Base-by-base conservation (phyloP, 192 early-diverging fungal species). In the Backusella westeae region DNA sequence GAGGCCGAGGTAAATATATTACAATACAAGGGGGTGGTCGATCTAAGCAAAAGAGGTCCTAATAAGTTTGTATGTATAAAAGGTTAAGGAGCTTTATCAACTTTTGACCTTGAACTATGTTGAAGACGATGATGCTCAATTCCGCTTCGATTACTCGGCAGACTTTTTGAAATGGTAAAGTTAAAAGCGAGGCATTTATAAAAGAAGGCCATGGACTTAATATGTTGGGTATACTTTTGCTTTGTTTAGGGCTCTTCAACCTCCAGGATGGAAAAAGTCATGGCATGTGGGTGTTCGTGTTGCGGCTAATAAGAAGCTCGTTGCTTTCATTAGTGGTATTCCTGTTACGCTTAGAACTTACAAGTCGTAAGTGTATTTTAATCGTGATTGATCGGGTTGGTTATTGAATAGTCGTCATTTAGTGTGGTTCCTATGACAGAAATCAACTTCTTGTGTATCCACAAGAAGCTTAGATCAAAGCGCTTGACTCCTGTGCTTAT, bases 361-460 rank as follows among this genome's bases (percentile, higher is more conserved):
- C 69, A 84, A 89, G 66, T 87, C 81, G 93, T 93, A 85, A 79
- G 89, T 79, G 12, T 4, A 19, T 34, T 34, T 56, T 26, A 63
- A 14, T 29, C 4, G 29, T 29, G n/a, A 6, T 32, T 19, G 46
- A 17, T 19, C 3, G 46, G 19, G 46, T 44, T 21, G 19, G 52
- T 36, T 41, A 19, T 49, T 36, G 52, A 41, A 67, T 14, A 6
- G 14, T 12, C 41, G 21, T 53, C 21, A 34, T 69, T 69, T 53
- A 88, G 87, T 74, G 80, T 82, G 8, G 90, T 90, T 72, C 76
- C 83, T 19, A 88, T 99, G 85, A 95, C 95, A 2, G 98, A 98
- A 80, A 99, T 99, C 89, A 99, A 99, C 88, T 99, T 97, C 77
- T 83, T 99, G 75, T 98, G 97, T 80, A 85, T 98, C 26, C 96